These are phyloP conservation scores for Pleurotus eryngii DNA, from an alignment of 768 basidiomycete species.

Conservation along the genomic window DNA sequence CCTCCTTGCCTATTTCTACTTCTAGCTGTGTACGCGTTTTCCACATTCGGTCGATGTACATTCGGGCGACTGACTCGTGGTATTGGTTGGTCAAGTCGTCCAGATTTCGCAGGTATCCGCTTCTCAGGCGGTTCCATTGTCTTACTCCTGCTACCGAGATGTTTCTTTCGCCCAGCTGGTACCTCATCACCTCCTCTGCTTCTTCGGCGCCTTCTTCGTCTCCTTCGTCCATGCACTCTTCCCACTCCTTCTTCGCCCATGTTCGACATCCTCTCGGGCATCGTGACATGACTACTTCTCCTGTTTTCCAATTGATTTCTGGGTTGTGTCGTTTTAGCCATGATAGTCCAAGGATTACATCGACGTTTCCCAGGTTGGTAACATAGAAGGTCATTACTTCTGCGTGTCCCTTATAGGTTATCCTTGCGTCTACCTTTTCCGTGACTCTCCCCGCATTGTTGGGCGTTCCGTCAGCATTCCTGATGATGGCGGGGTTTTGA, in stretches of 20 bases:
- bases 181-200: not conserved
- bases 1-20: too few relatives aligned
- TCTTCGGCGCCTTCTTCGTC: not conserved
- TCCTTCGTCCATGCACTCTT: too few relatives aligned
- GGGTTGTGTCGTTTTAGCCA: slow-evolving; percentile 25
- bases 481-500: too few relatives aligned
- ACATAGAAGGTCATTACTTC: slow-evolving; percentile 18
- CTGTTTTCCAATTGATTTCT: slow-evolving; percentile 18
- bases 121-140: not conserved
- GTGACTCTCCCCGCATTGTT: too few relatives aligned
- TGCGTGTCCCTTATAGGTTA: slow-evolving; percentile 15
- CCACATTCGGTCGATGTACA: too few relatives aligned
- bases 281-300: slow-evolving; percentile 15
- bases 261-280: slow-evolving; percentile 15
- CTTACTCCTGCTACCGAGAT: not conserved
- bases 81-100: too few relatives aligned
- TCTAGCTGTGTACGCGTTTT: too few relatives aligned
- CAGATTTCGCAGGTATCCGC: not conserved
- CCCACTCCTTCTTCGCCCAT: too few relatives aligned
- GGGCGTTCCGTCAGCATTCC: too few relatives aligned
- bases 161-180: not conserved
- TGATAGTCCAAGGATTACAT: slow-evolving; percentile 18
- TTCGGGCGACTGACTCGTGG: too few relatives aligned
- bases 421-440: slow-evolving; percentile 13
- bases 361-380: slow-evolving; percentile 15